phyloP scores from a whole-genome alignment of 169 alveolate genomes.

The Plasmodium vivax region DNA sequence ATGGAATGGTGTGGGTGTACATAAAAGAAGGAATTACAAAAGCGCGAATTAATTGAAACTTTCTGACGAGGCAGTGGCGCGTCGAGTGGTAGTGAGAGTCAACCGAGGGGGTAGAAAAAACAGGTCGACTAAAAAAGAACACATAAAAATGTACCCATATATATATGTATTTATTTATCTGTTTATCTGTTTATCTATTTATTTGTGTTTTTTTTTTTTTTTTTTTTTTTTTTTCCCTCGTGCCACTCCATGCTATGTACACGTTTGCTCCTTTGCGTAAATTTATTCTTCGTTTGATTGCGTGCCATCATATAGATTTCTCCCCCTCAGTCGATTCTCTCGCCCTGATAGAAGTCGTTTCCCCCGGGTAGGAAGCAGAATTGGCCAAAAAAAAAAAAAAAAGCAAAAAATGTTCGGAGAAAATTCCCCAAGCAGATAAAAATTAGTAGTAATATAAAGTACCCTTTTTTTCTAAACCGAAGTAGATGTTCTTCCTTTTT shows the following conservation, averaged over 20 bases:
- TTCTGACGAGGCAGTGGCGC: not conserved
- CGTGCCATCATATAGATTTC: not conserved
- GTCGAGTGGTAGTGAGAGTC: not conserved
- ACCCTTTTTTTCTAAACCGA: not conserved
- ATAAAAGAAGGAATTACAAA: not conserved
- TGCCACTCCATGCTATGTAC: not conserved
- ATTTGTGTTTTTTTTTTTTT: not conserved
- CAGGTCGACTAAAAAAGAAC: not conserved
- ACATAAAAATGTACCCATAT: not conserved
- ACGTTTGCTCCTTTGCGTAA: not conserved
- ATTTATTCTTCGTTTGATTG: too few relatives aligned
- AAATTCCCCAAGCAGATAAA: not conserved
- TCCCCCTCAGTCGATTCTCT: not conserved
- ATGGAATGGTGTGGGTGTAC: not conserved
- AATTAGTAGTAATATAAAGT: not conserved
- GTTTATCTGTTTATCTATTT: too few relatives aligned
- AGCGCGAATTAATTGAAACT: not conserved
- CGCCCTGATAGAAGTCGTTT: not conserved
- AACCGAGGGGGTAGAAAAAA: not conserved
- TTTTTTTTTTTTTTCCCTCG: not conserved
- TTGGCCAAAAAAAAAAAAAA: not conserved
- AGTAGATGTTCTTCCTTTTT: not conserved
- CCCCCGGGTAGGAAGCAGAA: not conserved
- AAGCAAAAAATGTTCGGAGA: not conserved
- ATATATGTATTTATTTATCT: not conserved